These are phyloP conservation scores for Panicum virgatum DNA, from an alignment of 202 grass and related monocot species.

Conservation along the genomic window DNA sequence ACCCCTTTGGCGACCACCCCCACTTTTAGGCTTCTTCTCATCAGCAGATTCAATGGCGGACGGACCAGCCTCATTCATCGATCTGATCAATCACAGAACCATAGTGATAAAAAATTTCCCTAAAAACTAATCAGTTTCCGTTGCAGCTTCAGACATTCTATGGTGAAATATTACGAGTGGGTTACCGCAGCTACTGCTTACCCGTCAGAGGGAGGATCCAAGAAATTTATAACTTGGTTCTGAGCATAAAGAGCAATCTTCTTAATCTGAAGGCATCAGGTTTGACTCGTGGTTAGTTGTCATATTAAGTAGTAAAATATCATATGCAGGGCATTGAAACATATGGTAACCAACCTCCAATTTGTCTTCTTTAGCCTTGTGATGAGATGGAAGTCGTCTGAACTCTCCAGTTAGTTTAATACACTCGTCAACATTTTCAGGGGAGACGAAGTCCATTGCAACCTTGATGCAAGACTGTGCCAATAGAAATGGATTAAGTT, in stretches of 20 bases:
- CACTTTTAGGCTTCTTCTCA: background rate
- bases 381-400: slow-evolving; percentile 60
- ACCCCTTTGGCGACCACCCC: background rate
- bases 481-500: background rate
- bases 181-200: background rate
- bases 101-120: background rate
- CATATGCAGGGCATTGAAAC: background rate
- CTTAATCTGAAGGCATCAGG: slow-evolving; percentile 55
- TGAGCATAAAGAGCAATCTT: slow-evolving; percentile 75
- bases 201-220: slow-evolving; percentile 28
- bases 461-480: slow-evolving; percentile 94
- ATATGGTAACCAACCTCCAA: slow-evolving; percentile 38
- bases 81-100: background rate
- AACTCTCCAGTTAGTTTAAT: slow-evolving; percentile 64
- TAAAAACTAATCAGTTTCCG: background rate
- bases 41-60: background rate
- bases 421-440: slow-evolving; percentile 64
- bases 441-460: slow-evolving; percentile 81
- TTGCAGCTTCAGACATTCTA: background rate
- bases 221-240: slow-evolving; percentile 35
- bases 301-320: background rate
- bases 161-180: background rate
- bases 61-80: background rate
- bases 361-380: slow-evolving; percentile 83
- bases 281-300: background rate